Percentiles rank a stretch among this genome's conserved stretches.
Evolutionary conservation across 1,284 basidiomycete species (phyloP).

Genomic region (Phellopilus nigrolimitatus): DNA sequence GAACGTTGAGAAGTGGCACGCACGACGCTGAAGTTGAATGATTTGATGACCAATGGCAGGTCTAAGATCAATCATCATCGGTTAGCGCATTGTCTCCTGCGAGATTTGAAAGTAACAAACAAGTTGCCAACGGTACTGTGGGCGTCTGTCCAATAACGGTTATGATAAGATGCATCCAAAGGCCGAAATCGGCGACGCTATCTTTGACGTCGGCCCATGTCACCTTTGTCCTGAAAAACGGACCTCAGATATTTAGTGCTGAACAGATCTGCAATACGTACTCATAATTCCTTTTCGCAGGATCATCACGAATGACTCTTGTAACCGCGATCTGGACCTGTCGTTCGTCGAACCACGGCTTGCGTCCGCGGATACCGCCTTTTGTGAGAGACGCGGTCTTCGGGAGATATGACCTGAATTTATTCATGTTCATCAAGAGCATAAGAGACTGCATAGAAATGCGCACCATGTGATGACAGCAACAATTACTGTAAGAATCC

Average conservation of each 20-base stretch:
- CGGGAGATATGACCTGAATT: slow-evolving; percentile 34
- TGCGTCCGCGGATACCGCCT: slow-evolving; percentile 30
- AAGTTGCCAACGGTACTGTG: slow-evolving; percentile 32
- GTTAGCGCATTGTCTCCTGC: slow-evolving; percentile 29
- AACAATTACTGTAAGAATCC: slow-evolving; percentile 32
- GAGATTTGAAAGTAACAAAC: slow-evolving; percentile 32
- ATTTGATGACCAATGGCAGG: slow-evolving; percentile 36
- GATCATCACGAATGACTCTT: slow-evolving; percentile 33
- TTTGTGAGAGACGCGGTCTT: slow-evolving; percentile 26
- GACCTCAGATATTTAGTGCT: too few species aligned
- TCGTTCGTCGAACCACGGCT: slow-evolving; percentile 32
- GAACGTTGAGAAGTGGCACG: not conserved
- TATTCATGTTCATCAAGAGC: too few species aligned
- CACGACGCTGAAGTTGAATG: slow-evolving; percentile 33
- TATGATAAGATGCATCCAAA: slow-evolving; percentile 34
- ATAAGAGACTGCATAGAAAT: not conserved
- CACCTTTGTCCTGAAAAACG: slow-evolving; percentile 28
- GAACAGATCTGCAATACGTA: slow-evolving; percentile 28
- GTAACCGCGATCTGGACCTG: slow-evolving; percentile 33
- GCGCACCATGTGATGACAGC: slow-evolving; percentile 31
- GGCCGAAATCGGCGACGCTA: slow-evolving; percentile 31
- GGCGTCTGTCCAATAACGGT: slow-evolving; percentile 33
- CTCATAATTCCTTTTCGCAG: slow-evolving; percentile 35
- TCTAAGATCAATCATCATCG: slow-evolving; percentile 30
- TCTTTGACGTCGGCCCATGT: slow-evolving; percentile 33